Conservation (phyloP, 306 rosid species). For the Malus sylvestris region DNA sequence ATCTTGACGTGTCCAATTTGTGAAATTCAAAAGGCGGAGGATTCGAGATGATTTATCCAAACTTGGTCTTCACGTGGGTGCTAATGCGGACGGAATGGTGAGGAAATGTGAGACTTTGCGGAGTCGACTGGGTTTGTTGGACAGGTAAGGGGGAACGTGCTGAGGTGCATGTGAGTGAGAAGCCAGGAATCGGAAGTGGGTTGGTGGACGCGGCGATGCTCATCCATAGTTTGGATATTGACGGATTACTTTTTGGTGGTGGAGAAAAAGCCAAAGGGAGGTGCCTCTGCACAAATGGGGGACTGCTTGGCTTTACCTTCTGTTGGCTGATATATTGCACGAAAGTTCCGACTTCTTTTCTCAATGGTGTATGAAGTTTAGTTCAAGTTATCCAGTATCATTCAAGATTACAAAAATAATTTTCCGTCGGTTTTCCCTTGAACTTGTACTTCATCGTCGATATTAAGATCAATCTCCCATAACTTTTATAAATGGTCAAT, state of each 20-base stretch:
- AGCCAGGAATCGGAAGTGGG: neutral
- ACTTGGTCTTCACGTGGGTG: slow-evolving; percentile 8
- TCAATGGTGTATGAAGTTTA: too few species aligned
- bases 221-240: neutral
- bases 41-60: neutral
- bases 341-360: too few species aligned
- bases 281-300: neutral
- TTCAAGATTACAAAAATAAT: too few species aligned
- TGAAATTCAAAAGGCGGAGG: neutral
- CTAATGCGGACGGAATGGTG: neutral
- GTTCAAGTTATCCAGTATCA: too few species aligned
- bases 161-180: slow-evolving; percentile 14
- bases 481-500: too few species aligned
- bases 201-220: slow-evolving; percentile 26
- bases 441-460: too few species aligned
- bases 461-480: too few species aligned
- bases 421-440: too few species aligned
- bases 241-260: neutral
- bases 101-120: neutral
- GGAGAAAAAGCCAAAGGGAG: neutral
- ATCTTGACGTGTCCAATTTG: slow-evolving; percentile 3
- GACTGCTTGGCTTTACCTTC: too few species aligned
- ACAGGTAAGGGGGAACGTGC: slow-evolving; percentile 10
- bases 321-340: too few species aligned
- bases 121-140: neutral